Conservation (phyloP, 257 asterid species). For the Solanum okadae region DNA sequence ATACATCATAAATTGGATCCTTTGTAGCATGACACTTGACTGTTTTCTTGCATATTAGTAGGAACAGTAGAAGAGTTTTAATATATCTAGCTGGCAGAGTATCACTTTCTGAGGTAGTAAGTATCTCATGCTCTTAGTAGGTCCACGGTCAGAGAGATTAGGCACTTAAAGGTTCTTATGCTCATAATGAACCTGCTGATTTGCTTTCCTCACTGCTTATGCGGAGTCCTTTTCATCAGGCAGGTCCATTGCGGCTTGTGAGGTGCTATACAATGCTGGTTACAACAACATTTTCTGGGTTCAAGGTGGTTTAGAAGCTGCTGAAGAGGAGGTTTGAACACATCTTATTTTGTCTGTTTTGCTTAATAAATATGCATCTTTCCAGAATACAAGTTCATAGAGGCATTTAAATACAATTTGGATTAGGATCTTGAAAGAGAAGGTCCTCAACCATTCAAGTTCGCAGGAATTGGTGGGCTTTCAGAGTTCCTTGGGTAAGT, state of each 20-base stretch:
- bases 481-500: slow-evolving; percentile 91
- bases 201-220: not conserved
- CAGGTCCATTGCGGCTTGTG: slow-evolving; percentile 99
- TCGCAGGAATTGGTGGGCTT: slow-evolving; percentile 98
- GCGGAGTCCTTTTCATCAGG: slow-evolving; percentile 31
- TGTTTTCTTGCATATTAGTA: not conserved
- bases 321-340: slow-evolving; percentile 74
- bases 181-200: not conserved
- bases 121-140: not conserved
- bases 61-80: not conserved
- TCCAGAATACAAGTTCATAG: not conserved
- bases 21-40: not conserved
- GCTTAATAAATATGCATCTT: not conserved
- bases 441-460: slow-evolving; percentile 81
- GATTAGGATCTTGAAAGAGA: slow-evolving; percentile 85
- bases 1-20: not conserved
- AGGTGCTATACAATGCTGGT: slow-evolving; percentile 66
- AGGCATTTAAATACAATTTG: not conserved
- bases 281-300: slow-evolving; percentile 80
- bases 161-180: not conserved
- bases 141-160: not conserved
- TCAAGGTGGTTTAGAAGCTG: slow-evolving; percentile 91
- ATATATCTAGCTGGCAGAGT: not conserved
- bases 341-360: not conserved
- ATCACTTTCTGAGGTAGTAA: not conserved